These are phyloP conservation scores for Pleurotus pulmonarius DNA, from an alignment of 768 basidiomycete species.

Conservation along the genomic window DNA sequence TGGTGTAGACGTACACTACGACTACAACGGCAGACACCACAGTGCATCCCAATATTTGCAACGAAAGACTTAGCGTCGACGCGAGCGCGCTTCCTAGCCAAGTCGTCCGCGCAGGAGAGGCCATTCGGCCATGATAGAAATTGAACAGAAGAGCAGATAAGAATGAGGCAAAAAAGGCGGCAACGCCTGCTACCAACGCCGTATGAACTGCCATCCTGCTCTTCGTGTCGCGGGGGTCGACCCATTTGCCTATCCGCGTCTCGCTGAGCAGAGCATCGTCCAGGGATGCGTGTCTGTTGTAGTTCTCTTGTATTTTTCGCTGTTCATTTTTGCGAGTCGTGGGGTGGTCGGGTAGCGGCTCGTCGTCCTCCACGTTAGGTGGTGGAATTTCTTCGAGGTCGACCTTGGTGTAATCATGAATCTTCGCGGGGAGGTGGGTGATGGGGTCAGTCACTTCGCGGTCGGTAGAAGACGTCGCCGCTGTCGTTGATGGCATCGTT, in stretches of 20 bases:
- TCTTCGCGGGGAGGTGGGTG: slow-evolving; percentile 30
- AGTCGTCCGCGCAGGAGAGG: slow-evolving; percentile 20
- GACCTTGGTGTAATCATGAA: slow-evolving; percentile 30
- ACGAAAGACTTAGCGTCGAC: not conserved
- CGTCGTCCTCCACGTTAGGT: slow-evolving; percentile 6
- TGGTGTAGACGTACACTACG: not conserved
- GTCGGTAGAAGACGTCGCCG: slow-evolving; percentile 13
- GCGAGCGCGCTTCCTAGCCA: not conserved
- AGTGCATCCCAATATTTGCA: not conserved
- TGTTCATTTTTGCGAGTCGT: slow-evolving; percentile 13
- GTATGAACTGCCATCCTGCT: slow-evolving; percentile 25
- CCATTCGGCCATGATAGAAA: slow-evolving; percentile 17
- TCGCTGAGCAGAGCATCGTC: slow-evolving; percentile 25
- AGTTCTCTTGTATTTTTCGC: slow-evolving; percentile 15
- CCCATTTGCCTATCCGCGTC: slow-evolving; percentile 29
- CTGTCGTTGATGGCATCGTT: not conserved
- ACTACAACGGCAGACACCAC: not conserved
- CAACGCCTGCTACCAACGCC: slow-evolving; percentile 25
- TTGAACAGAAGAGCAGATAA: slow-evolving; percentile 19
- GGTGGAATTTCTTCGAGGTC: slow-evolving; percentile 34
- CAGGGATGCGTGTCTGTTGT: slow-evolving; percentile 21
- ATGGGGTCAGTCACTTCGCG: slow-evolving; percentile 36
- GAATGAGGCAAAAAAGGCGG: slow-evolving; percentile 24
- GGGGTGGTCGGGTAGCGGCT: not conserved
- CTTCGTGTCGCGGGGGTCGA: slow-evolving; percentile 25